Conservation (phyloP, 192 early-diverging fungal species). For the Piromyces sp. region DNA sequence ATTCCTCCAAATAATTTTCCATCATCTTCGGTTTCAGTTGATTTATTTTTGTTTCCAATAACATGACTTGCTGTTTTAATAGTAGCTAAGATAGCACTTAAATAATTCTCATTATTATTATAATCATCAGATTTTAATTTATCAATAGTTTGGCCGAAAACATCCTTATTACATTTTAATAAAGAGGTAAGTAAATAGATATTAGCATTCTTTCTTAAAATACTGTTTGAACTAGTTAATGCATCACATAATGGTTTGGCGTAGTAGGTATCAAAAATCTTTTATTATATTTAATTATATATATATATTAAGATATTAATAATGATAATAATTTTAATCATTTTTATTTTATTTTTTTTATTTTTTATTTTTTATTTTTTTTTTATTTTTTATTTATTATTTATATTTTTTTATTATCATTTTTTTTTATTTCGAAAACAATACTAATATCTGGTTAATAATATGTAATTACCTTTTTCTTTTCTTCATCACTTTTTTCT, state of each 20-base stretch:
- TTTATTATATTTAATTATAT: too few relatives aligned
- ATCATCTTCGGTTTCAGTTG: background rate
- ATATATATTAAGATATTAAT: too few relatives aligned
- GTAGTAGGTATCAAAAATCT: background rate
- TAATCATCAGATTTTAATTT: background rate
- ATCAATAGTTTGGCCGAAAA: background rate
- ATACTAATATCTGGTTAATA: too few relatives aligned
- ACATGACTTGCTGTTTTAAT: background rate
- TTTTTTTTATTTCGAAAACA: too few relatives aligned
- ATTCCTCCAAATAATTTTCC: background rate
- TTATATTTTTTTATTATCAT: too few relatives aligned
- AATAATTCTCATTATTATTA: background rate
- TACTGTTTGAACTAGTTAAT: background rate
- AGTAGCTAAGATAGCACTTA: background rate
- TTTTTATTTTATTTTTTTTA: too few relatives aligned
- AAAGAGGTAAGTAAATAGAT: background rate
- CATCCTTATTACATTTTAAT: background rate
- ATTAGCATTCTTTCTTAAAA: background rate
- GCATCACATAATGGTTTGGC: background rate
- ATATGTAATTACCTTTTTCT: background rate
- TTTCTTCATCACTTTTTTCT: background rate
- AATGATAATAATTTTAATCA: too few relatives aligned
- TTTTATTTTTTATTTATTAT: too few relatives aligned
- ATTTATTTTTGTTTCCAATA: background rate
- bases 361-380: too few relatives aligned